Evolutionary conservation across 257 asterid genomes (phyloP), one percentile per base, ranked within the genome.

Genomic region (Solanum microdontum): DNA sequence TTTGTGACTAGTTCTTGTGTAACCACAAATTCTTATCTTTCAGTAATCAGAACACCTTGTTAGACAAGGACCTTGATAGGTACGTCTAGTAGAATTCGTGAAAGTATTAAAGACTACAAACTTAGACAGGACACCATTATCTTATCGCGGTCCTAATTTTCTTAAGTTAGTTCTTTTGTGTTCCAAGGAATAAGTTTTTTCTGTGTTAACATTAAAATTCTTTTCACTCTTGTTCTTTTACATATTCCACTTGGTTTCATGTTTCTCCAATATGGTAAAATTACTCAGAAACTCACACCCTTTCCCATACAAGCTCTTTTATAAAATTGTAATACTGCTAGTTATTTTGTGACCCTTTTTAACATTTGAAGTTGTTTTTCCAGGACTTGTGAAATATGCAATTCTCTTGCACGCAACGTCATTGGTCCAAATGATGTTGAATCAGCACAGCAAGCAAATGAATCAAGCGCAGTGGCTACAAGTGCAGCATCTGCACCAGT

Each of bases 341-440:
- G 37, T 40, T 77, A 24, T 77, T 8, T 40, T 40, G 34, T 40
- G 68, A 17, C 39, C 9, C 39, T 26, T 84, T 23, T 69, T 80
- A 12, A 69, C 66, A 14, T 6, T 12, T 85, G 37, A 66, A 24
- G 14, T 69, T 60, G 21, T 60, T 26, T 86, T 83, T 62, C 40
- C 95, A 95, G 99, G 95, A 93, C 95, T 73, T 97, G 99, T 28
- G 99, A 97, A 87, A 96, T 96, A 48, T 96, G 99, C 88, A 94
- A 95, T 60, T 93, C 99, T 5, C 89, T 96, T 0, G 99, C 98
- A 4, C 88, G 93, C 24, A 97, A 97, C 40, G 94, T 97, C 26
- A 93, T 93, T 34, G 93, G 98, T 37, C 94, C 93, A 66, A 93
- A 87, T 23, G 95, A 93, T 33, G 40, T 87, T 0, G 95, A 93